phyloP scores from a whole-genome alignment of 345 rosid species.

The Orychophragmus violaceus region DNA sequence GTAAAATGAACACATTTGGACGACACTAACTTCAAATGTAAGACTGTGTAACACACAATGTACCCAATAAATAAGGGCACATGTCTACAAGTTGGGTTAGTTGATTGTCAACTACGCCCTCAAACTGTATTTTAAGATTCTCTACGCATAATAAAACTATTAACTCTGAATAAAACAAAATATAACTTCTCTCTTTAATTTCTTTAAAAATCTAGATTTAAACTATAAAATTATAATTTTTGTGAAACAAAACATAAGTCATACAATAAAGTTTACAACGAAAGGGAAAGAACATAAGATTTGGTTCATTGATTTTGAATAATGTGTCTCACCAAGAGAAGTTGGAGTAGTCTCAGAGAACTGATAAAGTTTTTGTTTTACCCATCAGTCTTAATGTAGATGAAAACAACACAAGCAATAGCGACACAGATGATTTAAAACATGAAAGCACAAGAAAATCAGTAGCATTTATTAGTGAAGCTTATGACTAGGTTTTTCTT shows the following conservation, averaged over 20 bases:
- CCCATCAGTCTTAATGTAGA: slow-evolving; percentile 3
- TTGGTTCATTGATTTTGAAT: no score
- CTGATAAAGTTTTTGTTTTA: slow-evolving; percentile 2
- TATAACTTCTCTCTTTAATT: neutral
- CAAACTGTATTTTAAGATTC: neutral
- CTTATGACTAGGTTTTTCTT: slow-evolving; percentile 29
- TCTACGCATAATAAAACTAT: neutral
- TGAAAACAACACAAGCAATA: neutral
- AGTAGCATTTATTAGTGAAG: slow-evolving; percentile 21
- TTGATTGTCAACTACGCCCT: neutral
- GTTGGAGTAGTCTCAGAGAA: slow-evolving; percentile 7
- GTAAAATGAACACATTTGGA: neutral
- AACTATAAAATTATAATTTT: neutral
- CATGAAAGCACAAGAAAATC: slow-evolving; percentile 9
- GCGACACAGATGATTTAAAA: neutral
- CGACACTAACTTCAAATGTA: neutral
- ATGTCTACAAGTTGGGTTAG: neutral
- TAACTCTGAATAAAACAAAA: no score
- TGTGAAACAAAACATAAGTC: neutral
- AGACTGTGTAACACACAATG: neutral
- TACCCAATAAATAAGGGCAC: neutral
- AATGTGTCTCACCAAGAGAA: neutral
- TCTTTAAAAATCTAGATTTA: neutral
- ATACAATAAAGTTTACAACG: neutral
- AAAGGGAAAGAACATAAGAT: neutral